Base-by-base conservation (phyloP, 2,329 filamentous ascomycete genomes). In the Rhinocladiella mackenziei region DNA sequence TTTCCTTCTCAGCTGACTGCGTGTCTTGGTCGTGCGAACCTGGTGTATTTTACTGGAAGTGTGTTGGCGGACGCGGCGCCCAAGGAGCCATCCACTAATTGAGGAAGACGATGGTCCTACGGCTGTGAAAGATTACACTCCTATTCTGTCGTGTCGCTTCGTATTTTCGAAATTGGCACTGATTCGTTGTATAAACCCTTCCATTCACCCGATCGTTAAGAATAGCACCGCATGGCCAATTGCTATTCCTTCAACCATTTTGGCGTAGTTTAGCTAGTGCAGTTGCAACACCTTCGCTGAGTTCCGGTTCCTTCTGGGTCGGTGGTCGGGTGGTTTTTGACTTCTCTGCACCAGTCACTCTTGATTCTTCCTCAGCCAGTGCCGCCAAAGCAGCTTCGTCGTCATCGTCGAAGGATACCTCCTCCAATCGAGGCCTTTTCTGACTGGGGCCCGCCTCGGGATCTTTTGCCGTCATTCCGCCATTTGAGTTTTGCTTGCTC, bases 211-310 rank as follows among this genome's bases (percentile, higher is more conserved):
- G n/a, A n/a, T n/a, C n/a, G n/a, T n/a, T n/a, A n/a, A n/a, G n/a
- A n/a, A n/a, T n/a, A n/a, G n/a, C n/a, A n/a, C n/a, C n/a, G n/a
- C n/a, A n/a, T n/a, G n/a, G n/a, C n/a, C n/a, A n/a, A n/a, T n/a
- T n/a, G n/a, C 13, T 33, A 11, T 7, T 15, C 5, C 9, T 28
- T 54, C 47, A 56, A n/a, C 55, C 54, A 11, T 57, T 59, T 35
- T 66, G 60, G 49, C 78, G 66, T 36, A 81, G 59, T 54, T 73
- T 80, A 35, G 70, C 74, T 38, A 82, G 59, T 4, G 78, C 78
- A 20, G 76, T 75, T 65, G 74, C 71, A 38, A 82, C 72, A 7
- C 78, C 78, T 36, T 79, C 76, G 53, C 69, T 75, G 48, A 80
- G 57, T n/a, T 66, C 64, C 13, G 39, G 39, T 37, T 43, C 43